Percentiles rank a stretch among this genome's conserved stretches.
phyloP scores from a whole-genome alignment of 2,329 filamentous ascomycete genomes.

The Exophiala mesophila region DNA sequence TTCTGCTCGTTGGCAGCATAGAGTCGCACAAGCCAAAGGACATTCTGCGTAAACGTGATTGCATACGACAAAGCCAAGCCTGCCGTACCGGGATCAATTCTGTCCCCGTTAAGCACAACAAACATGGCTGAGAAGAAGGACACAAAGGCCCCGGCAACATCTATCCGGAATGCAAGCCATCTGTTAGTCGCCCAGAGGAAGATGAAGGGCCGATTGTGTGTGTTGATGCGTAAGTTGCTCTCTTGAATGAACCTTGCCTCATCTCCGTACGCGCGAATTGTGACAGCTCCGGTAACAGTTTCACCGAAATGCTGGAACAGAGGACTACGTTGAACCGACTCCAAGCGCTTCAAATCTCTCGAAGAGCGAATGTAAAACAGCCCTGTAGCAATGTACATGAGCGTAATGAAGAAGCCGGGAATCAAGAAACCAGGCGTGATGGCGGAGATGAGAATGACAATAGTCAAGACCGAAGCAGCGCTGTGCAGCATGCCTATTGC shows the following conservation, averaged over 20 bases:
- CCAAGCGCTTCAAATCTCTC: conserved; percentile 89
- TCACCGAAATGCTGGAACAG: conserved; percentile 98
- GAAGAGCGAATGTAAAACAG: conserved; percentile 87
- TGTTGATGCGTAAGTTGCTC: conserved; percentile 82
- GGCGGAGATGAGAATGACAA: conserved; percentile 76
- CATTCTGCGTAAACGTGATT: conserved; percentile 93
- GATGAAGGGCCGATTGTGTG: conserved; percentile 87
- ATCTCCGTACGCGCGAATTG: conserved; percentile 93
- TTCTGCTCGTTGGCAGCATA: conserved; percentile 97
- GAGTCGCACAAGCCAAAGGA: conserved; percentile 90
- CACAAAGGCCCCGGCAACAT: conserved; percentile 83
- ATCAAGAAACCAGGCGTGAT: conserved; percentile 91
- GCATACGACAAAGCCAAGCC: conserved; percentile 94
- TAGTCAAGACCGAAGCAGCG: conserved; percentile 69
- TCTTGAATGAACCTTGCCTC: conserved; percentile 90
- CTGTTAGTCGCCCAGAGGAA: conserved; percentile 95
- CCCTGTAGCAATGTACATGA: conserved; percentile 76
- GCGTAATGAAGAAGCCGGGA: conserved; percentile 76
- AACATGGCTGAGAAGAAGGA: conserved; percentile 92
- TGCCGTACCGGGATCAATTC: conserved; percentile 82
- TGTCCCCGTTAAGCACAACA: conserved; percentile 75
- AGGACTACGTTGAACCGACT: conserved; percentile 89
- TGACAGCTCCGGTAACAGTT: conserved; percentile 89
- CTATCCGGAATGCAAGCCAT: conserved; percentile 91
- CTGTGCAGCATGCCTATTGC: conserved; percentile 72